Evolutionary conservation across 768 basidiomycete genomes (phyloP).

Genomic region (Exidia glandulosa): DNA sequence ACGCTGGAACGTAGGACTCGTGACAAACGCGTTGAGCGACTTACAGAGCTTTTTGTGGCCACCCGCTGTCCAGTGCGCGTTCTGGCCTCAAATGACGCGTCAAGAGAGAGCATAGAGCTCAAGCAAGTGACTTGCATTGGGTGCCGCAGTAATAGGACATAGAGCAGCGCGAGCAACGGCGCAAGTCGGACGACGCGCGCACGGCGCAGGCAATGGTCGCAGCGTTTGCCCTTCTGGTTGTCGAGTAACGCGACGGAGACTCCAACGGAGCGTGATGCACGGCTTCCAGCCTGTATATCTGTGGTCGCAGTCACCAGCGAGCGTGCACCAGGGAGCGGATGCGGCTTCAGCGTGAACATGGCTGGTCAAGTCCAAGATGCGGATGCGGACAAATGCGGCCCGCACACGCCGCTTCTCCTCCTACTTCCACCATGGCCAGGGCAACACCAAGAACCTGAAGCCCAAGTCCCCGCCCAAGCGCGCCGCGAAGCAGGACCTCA

Average conservation of each 20-base stretch:
- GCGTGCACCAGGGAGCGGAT: no score
- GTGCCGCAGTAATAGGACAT: conserved; percentile 64
- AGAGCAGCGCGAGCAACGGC: conserved; percentile 53
- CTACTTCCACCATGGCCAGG: conserved; percentile 54
- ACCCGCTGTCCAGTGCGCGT: conserved; percentile 44
- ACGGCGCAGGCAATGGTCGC: conserved; percentile 60
- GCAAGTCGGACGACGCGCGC: conserved; percentile 27
- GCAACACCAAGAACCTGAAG: conserved; percentile 69
- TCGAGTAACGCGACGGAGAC: conserved; percentile 40
- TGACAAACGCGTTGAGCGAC: conserved; percentile 32
- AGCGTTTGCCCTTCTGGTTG: conserved; percentile 50
- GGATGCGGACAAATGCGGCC: no score
- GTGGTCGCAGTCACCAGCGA: no score
- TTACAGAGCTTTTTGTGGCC: conserved; percentile 67
- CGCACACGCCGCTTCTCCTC: background rate
- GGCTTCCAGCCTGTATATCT: no score
- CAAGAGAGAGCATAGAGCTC: background rate
- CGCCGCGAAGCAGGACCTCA: conserved; percentile 42
- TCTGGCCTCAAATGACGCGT: conserved; percentile 41
- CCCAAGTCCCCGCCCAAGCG: conserved; percentile 35
- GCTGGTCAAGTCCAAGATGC: no score
- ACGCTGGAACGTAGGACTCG: conserved; percentile 35
- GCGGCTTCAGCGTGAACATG: no score
- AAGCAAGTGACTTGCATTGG: conserved; percentile 39
- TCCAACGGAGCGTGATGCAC: no score